Base-by-base conservation (phyloP, 2,329 filamentous ascomycete species). In the Pestalotiopsis sp. region DNA sequence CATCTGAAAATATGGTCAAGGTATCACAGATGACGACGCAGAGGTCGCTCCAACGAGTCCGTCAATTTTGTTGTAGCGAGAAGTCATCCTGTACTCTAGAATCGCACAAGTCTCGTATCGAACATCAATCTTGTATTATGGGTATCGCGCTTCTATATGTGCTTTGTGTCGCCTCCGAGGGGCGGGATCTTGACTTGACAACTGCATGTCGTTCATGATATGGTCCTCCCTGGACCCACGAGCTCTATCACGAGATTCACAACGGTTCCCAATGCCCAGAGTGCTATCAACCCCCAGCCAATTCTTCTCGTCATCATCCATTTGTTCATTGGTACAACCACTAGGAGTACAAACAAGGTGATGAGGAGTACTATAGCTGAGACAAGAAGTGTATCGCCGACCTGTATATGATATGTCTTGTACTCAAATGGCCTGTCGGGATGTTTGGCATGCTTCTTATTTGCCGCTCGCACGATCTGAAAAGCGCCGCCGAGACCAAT, bases 401-500 rank as follows among this genome's bases (percentile, higher is more conserved):
- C 92, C 71, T 93, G 88, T 69, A 99, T 93, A 67, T 90, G 87
- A 78, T 98, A 98, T 0, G 93, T 89, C 73, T 90, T 88, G 78
- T 94, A 95, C 67, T 85, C 82, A 68, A 92, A 80, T 4, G 89
- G 86, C 69, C 84, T 82, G 20, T 89, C 83, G 0, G 93, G 93
- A 75, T 95, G 90, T 73, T 91, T 91, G 36, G 83, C 80, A 70
- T 93, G 89, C 66, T 85, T 85, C 71, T 88, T 85, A 73, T 92
- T 88, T 20, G 92, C 92, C 39, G 89, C 86, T 67, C 87, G 87
- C 17, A 97, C 85, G 68, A 93, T 95, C 87, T 98, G 96, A 78
- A 95, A 97, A 52, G 93, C 87, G 17, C 96, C 96, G 31, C 92
- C 93, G 3, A 98, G 85, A n/a, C 96, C 96, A 66, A 99, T 95